A percentile compares a stretch with the other conserved stretches of the same genome.
Conservation (phyloP, 257 asterid species). For the Fraxinus americana region DNA sequence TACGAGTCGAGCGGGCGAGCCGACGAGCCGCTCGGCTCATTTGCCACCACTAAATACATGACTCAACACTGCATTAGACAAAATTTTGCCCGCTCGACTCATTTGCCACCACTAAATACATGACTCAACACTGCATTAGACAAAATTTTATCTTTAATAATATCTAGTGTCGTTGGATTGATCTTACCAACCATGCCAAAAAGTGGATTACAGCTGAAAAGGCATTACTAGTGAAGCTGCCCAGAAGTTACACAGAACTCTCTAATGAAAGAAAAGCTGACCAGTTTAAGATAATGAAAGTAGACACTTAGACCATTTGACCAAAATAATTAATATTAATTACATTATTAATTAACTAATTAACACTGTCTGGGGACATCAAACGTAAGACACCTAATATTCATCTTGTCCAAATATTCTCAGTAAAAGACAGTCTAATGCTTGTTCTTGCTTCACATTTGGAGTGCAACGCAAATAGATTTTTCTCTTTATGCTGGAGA, state of each 20-base stretch:
- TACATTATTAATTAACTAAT: not conserved
- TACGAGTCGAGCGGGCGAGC: no score
- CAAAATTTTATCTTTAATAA: not conserved
- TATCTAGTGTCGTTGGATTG: not conserved
- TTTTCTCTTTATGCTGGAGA: not conserved
- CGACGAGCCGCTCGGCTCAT: no score
- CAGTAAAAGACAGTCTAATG: slow-evolving; percentile 15
- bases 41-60: no score
- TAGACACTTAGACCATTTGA: not conserved
- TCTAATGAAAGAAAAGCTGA: not conserved
- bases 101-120: no score
- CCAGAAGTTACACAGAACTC: not conserved
- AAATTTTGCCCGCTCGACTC: no score
- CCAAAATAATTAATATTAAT: not conserved
- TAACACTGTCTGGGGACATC: not conserved
- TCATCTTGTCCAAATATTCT: slow-evolving; percentile 21
- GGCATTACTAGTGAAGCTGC: slow-evolving; percentile 10
- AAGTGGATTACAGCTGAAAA: slow-evolving; percentile 11
- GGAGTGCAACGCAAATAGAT: not conserved
- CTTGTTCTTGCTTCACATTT: not conserved
- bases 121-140: no score
- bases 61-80: no score
- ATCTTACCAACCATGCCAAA: not conserved
- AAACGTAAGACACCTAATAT: slow-evolving; percentile 16
- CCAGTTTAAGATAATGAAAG: not conserved